phyloP scores from a whole-genome alignment of 1,284 basidiomycete genomes.

The Sphagnurus paluster region DNA sequence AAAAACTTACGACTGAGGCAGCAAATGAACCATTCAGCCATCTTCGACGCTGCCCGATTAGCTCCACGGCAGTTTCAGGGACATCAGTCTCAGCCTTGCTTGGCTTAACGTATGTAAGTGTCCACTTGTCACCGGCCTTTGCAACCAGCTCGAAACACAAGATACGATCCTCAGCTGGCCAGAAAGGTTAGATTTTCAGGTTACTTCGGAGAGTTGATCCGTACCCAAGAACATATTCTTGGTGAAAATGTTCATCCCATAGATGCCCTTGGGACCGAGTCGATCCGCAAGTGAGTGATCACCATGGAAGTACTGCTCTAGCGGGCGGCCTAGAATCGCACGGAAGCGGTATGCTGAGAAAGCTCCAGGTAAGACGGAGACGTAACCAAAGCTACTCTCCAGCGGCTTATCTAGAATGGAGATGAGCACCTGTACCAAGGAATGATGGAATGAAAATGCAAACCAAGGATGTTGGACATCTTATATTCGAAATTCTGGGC shows the following conservation, averaged over 20 bases:
- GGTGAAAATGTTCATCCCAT: slow-evolving; percentile 98
- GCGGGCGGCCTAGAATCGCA: slow-evolving; percentile 89
- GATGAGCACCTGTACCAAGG: neutral
- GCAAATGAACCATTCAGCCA: slow-evolving; percentile 99
- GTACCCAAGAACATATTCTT: slow-evolving; percentile 88
- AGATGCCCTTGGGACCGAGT: slow-evolving; percentile 90
- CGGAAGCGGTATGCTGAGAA: slow-evolving; percentile 94
- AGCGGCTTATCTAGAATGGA: slow-evolving; percentile 77
- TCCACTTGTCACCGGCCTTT: slow-evolving; percentile 86
- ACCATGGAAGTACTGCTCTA: slow-evolving; percentile 98
- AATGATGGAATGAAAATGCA: slow-evolving; percentile 15
- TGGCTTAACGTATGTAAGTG: slow-evolving; percentile 91
- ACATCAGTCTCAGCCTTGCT: slow-evolving; percentile 96
- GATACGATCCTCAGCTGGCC: slow-evolving; percentile 86
- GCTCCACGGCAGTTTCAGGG: slow-evolving; percentile 85
- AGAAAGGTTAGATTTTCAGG: neutral
- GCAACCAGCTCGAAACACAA: slow-evolving; percentile 97
- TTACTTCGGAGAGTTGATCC: slow-evolving; percentile 2
- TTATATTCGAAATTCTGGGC: slow-evolving; percentile 99
- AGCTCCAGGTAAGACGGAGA: slow-evolving; percentile 93
- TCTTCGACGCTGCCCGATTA: slow-evolving; percentile 94
- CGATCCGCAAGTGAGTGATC: slow-evolving; percentile 94
- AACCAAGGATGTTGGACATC: slow-evolving; percentile 93
- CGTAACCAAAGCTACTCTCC: slow-evolving; percentile 95
- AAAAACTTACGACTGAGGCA: slow-evolving; percentile 78